phyloP scores from a whole-genome alignment of 768 basidiomycete species.

The Chiua virens region DNA sequence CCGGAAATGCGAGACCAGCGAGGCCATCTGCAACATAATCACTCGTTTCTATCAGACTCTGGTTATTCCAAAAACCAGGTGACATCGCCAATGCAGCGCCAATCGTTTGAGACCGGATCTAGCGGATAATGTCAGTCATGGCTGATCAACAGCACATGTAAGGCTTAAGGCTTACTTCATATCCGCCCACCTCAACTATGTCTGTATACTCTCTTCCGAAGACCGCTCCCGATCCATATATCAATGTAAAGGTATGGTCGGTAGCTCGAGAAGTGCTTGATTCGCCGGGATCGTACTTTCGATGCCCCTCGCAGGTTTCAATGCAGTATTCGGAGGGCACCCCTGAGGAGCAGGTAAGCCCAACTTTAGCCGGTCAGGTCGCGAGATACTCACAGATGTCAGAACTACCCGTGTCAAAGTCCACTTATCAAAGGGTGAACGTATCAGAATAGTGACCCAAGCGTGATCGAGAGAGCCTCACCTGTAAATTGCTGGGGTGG shows the following conservation, averaged over 20 bases:
- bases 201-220: conserved; percentile 37
- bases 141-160: background rate
- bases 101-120: conserved; percentile 36
- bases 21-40: conserved; percentile 36
- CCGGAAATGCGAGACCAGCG: conserved; percentile 39
- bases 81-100: conserved; percentile 37
- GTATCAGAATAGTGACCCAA: background rate
- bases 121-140: background rate
- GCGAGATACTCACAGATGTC: conserved; percentile 34
- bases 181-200: conserved; percentile 34
- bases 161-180: conserved; percentile 28
- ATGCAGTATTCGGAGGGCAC: conserved; percentile 26
- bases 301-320: conserved; percentile 27
- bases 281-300: conserved; percentile 19
- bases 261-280: conserved; percentile 26
- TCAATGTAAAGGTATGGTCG: conserved; percentile 23
- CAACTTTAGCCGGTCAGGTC: background rate
- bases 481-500: conserved; percentile 41
- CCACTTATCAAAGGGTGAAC: conserved; percentile 29
- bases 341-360: conserved; percentile 26
- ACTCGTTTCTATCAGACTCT: conserved; percentile 3
- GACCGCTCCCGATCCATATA: conserved; percentile 40
- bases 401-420: conserved; percentile 51
- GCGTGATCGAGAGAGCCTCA: conserved; percentile 8
- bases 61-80: conserved; percentile 18